These are phyloP conservation scores for Cadophora gregata DNA, from an alignment of 2,329 filamentous ascomycete genomes.

Conservation along the genomic window DNA sequence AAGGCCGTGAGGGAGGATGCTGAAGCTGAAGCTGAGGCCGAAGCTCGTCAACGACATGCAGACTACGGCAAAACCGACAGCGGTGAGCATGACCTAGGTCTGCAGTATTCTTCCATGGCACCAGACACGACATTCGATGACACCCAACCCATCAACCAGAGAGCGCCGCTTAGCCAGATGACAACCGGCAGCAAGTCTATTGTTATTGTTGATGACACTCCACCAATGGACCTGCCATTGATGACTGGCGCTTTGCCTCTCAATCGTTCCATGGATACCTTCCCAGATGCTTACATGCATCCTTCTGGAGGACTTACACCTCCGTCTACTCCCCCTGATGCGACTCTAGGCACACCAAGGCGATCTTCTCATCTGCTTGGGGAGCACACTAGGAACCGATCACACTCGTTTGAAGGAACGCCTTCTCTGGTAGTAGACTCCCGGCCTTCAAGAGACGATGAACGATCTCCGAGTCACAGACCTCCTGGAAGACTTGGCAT, in stretches of 20 bases:
- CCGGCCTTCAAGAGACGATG: slow-evolving; percentile 34
- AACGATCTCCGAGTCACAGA: slow-evolving; percentile 36
- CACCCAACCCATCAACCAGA: slow-evolving; percentile 22
- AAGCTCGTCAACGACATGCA: slow-evolving; percentile 40
- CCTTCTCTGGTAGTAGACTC: slow-evolving; percentile 40
- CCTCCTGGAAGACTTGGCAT: slow-evolving; percentile 33
- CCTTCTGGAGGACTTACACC: slow-evolving; percentile 61
- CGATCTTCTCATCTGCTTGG: slow-evolving; percentile 62
- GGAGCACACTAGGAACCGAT: slow-evolving; percentile 46
- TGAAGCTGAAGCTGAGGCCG: slow-evolving; percentile 57
- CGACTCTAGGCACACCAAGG: slow-evolving; percentile 52
- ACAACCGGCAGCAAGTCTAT: slow-evolving; percentile 89
- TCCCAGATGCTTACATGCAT: slow-evolving; percentile 58
- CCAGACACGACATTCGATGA: slow-evolving; percentile 38
- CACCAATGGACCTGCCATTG: slow-evolving; percentile 54
- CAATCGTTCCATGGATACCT: slow-evolving; percentile 57
- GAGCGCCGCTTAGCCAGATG: slow-evolving; percentile 37
- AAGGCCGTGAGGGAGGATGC: slow-evolving; percentile 72
- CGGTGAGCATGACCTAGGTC: slow-evolving; percentile 28
- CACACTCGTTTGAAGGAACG: slow-evolving; percentile 44
- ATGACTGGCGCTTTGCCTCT: slow-evolving; percentile 54
- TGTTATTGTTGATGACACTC: slow-evolving; percentile 71
- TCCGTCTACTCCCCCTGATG: slow-evolving; percentile 64
- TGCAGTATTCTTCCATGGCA: slow-evolving; percentile 38
- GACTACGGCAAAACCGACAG: slow-evolving; percentile 35